Percentiles rank a stretch among this genome's conserved stretches.
Conservation (phyloP, 148 eudicot species). For the Rhododendron kiyosumense region DNA sequence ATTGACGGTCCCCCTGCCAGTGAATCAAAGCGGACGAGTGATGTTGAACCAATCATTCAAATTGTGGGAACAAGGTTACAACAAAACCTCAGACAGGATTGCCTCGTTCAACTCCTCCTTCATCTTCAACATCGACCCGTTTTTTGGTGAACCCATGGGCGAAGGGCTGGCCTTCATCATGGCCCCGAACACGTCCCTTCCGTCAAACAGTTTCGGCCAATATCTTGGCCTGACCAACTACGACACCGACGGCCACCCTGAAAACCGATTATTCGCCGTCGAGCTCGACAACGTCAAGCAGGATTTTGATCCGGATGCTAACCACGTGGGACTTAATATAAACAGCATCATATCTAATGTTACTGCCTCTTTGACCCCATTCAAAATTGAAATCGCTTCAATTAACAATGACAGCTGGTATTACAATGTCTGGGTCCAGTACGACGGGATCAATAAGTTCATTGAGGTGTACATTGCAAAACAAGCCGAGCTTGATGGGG, state of each 20-base stretch:
- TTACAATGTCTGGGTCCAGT: slow-evolving; percentile 68
- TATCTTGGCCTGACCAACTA: slow-evolving; percentile 63
- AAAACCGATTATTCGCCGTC: slow-evolving; percentile 51
- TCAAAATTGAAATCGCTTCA: slow-evolving; percentile 42
- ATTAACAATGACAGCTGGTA: slow-evolving; percentile 14
- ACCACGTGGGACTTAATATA: slow-evolving; percentile 65
- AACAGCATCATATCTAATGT: slow-evolving; percentile 40
- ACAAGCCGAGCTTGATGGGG: not conserved
- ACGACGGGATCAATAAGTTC: slow-evolving; percentile 39
- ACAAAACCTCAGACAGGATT: not conserved
- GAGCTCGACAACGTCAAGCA: slow-evolving; percentile 66
- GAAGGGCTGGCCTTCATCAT: slow-evolving; percentile 70
- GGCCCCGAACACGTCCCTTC: slow-evolving; percentile 30
- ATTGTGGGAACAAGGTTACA: slow-evolving; percentile 16
- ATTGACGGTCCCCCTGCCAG: not conserved
- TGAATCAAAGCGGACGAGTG: slow-evolving; percentile 32
- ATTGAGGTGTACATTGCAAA: slow-evolving; percentile 48
- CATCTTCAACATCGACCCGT: slow-evolving; percentile 27
- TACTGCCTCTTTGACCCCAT: slow-evolving; percentile 20
- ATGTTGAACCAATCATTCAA: no score
- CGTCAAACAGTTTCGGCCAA: slow-evolving; percentile 39
- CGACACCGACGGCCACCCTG: slow-evolving; percentile 30
- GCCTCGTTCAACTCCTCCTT: slow-evolving; percentile 67
- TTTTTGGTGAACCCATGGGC: not conserved
- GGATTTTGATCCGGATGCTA: slow-evolving; percentile 56